These are phyloP conservation scores for Hsuehochloa calcarea DNA, from an alignment of 176 grass and related monocot species.

Conservation along the genomic window DNA sequence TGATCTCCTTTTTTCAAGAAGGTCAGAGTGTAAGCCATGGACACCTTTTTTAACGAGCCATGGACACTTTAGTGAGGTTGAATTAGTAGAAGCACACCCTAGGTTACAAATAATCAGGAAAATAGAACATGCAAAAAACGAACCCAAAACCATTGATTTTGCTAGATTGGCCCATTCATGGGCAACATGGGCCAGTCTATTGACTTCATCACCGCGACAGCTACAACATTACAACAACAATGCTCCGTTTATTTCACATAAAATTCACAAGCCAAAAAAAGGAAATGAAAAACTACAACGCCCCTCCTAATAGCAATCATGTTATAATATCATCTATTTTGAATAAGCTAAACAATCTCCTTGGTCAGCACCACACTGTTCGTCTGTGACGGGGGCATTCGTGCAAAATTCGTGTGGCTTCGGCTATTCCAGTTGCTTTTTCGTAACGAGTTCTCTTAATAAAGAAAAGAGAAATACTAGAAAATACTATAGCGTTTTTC, in stretches of 20 bases:
- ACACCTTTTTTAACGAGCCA: too few species aligned
- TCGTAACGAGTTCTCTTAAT: neutral
- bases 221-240: neutral
- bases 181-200: neutral
- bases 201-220: neutral
- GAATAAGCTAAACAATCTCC: too few species aligned
- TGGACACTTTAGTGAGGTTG: neutral
- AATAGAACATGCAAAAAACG: neutral
- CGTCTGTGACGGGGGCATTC: too few species aligned
- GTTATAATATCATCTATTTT: too few species aligned
- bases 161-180: neutral
- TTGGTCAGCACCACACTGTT: too few species aligned
- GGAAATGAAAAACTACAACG: too few species aligned
- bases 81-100: neutral
- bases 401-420: neutral
- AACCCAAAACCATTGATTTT: neutral
- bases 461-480: too few species aligned
- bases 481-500: too few species aligned
- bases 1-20: neutral
- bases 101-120: neutral
- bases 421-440: neutral
- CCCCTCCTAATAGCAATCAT: too few species aligned
- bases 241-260: too few species aligned
- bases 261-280: too few species aligned
- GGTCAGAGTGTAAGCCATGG: neutral